Percentiles rank a stretch among this genome's conserved stretches.
Evolutionary conservation across 2,329 filamentous ascomycete species (phyloP).

Genomic region (Pseudocercospora crystallina): DNA sequence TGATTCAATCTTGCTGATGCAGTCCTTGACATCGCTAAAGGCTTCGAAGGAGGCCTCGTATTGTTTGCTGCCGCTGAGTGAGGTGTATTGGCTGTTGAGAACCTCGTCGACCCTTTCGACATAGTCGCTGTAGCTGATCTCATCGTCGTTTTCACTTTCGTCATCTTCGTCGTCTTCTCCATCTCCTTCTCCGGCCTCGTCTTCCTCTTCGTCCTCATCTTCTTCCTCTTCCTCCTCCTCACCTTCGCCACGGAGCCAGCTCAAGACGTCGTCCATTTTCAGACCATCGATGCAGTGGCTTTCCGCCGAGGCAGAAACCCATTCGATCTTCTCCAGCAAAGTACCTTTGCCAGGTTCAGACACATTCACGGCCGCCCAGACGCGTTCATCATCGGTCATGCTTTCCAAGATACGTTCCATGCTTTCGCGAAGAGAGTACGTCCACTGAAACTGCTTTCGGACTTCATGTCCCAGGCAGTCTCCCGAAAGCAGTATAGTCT

Average conservation of each 20-base stretch:
- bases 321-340: conserved; percentile 10
- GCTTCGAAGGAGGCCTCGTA: neutral
- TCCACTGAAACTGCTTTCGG: conserved; percentile 4
- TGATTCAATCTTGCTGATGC: too few species aligned
- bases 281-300: neutral
- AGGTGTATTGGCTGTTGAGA: neutral
- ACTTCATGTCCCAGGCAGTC: conserved; percentile 8
- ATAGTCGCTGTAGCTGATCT: neutral
- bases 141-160: neutral
- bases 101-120: neutral
- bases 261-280: neutral
- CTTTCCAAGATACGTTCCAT: neutral
- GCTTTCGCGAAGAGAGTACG: neutral
- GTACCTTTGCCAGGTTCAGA: conserved; percentile 6
- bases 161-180: neutral
- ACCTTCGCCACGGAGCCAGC: neutral
- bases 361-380: conserved; percentile 3
- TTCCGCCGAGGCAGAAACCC: conserved; percentile 1
- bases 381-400: conserved; percentile 1
- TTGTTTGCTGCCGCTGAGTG: conserved; percentile 1
- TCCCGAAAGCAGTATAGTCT: conserved; percentile 5
- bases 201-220: neutral
- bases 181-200: too few species aligned
- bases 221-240: neutral
- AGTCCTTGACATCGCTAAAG: too few species aligned